Conservation (phyloP, 768 basidiomycete species). For the Pulveroboletus frians region DNA sequence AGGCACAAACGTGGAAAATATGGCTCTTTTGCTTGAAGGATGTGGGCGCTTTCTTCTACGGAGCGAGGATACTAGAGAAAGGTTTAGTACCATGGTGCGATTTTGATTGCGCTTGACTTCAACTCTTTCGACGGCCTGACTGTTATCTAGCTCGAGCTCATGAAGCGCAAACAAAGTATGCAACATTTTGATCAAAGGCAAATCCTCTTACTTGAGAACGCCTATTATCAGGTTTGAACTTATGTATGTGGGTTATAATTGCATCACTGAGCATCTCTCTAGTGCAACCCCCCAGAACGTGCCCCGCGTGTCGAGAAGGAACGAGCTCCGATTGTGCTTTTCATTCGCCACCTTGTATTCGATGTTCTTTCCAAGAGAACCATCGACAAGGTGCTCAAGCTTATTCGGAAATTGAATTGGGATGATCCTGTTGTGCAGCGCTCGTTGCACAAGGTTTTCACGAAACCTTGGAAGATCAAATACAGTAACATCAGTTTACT, state of each 20-base stretch:
- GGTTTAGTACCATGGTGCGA: conserved; percentile 82
- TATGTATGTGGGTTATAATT: not conserved
- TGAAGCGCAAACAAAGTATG: conserved; percentile 91
- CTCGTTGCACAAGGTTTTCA: conserved; percentile 82
- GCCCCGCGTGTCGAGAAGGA: conserved; percentile 81
- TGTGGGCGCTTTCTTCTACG: conserved; percentile 90
- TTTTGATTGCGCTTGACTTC: not conserved
- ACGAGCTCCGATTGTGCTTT: conserved; percentile 82
- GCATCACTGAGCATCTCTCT: conserved; percentile 5
- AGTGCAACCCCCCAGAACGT: conserved; percentile 98
- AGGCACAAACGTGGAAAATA: conserved; percentile 88
- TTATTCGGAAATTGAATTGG: conserved; percentile 94
- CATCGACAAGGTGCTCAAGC: conserved; percentile 92
- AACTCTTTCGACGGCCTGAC: conserved; percentile 6
- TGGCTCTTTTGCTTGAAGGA: conserved; percentile 85
- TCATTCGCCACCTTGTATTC: conserved; percentile 91
- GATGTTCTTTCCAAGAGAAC: conserved; percentile 91
- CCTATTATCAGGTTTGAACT: conserved; percentile 82
- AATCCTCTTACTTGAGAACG: conserved; percentile 87
- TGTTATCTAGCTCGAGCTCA: conserved; percentile 72
- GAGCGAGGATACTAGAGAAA: conserved; percentile 80
- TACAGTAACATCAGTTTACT: conserved; percentile 84
- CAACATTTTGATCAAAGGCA: conserved; percentile 93
- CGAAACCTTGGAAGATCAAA: conserved; percentile 98
- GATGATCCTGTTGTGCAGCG: conserved; percentile 61